Base-by-base conservation (phyloP, 1,284 basidiomycete species). In the Volvariella volvacea region DNA sequence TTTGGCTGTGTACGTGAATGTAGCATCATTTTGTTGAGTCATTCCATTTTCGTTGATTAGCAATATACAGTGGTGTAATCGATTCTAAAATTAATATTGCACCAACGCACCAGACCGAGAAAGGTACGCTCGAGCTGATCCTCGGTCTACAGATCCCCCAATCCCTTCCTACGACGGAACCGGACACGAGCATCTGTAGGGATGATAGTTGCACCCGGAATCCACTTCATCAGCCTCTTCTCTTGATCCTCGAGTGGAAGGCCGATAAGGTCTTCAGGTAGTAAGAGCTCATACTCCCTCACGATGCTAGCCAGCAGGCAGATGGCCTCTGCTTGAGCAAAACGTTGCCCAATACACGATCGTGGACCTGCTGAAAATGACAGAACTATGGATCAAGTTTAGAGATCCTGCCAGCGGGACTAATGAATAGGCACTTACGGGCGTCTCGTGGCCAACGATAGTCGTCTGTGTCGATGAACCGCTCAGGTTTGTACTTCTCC, bases 331-430 rank as follows among this genome's bases (percentile, higher is more conserved):
- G 61, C 61, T 8, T 62, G 52, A 0, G 65, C 58, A 43, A 69
- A 67, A 0, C 63, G 59, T 44, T 66, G 58, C 1, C 72, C 73
- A 31, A 75, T 68, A 51, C 73, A 76, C 20, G 60, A 60, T 20
- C 73, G 61, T 2, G 59, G 56, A 4, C 74, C 73, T 2, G 55
- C 56, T 8, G 69, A 68, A 53, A 74, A 76, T 3, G 67, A 64
- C 1, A 65, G 48, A 50, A 67, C 58, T 60, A 33, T 3, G 12
- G 19, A 40, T 10, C 7, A 12, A 32, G 8, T 28, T 14, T 41
- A 8, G 40, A n/a, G 9, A 12, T 19, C 32, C 25, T 1, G 2
- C 0, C 1, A 45, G 15, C 2, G 8, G 9, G 0, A 4, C 15
- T 16, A 6, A 12, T 28, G 12, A n/a, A n/a, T n/a, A 6, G 4